phyloP scores from a whole-genome alignment of 139 green algal genomes.

The Pseudopediastrum boryanum region DNA sequence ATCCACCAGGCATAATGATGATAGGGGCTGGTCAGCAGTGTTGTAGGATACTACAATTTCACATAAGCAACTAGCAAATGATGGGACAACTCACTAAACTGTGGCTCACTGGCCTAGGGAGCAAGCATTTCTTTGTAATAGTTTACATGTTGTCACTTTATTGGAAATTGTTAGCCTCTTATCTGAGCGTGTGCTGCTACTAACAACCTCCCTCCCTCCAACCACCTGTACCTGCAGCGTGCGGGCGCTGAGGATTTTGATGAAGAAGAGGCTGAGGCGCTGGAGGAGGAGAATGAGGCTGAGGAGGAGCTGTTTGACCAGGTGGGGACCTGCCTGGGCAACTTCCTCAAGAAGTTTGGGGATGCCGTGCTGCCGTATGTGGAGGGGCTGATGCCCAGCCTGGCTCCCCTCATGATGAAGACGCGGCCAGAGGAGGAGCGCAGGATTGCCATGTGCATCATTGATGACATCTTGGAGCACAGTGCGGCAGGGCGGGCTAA shows the following conservation, averaged over 20 bases:
- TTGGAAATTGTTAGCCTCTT: too few species aligned
- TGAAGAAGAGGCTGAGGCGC: conserved; percentile 91
- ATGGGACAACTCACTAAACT: too few species aligned
- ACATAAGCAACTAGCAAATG: too few species aligned
- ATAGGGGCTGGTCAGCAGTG: too few species aligned
- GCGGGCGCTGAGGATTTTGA: conserved; percentile 90
- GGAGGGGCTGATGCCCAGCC: conserved; percentile 80
- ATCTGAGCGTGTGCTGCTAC: too few species aligned
- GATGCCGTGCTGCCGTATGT: conserved; percentile 84
- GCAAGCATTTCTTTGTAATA: too few species aligned
- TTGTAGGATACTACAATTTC: too few species aligned
- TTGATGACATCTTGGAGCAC: conserved; percentile 95
- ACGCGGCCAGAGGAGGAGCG: conserved; percentile 70
- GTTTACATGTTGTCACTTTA: too few species aligned
- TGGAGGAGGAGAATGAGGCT: conserved; percentile 91
- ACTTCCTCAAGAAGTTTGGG: conserved; percentile 78
- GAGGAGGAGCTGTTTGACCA: conserved; percentile 92
- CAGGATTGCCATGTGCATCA: conserved; percentile 89
- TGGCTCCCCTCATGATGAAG: conserved; percentile 71
- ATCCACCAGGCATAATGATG: too few species aligned
- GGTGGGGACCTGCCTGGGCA: conserved; percentile 60
- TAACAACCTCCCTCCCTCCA: neutral
- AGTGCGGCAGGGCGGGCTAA: conserved; percentile 67
- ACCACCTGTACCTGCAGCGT: neutral
- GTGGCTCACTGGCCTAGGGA: too few species aligned